phyloP scores from a whole-genome alignment of 129 eudicot species.

The Ambrosia artemisiifolia region DNA sequence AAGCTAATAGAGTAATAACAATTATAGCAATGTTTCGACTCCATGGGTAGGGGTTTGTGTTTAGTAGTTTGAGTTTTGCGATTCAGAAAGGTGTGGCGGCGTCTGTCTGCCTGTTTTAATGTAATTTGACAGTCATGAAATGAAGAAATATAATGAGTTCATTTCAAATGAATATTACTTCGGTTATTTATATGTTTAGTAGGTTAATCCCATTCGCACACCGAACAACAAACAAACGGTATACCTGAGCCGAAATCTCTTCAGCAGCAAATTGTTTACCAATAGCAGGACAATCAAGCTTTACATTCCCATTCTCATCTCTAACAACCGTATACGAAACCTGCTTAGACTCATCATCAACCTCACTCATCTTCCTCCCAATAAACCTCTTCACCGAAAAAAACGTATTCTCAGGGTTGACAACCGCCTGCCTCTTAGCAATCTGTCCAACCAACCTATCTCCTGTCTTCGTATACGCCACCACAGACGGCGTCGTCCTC shows the following conservation, averaged over 20 bases:
- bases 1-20: too few species aligned
- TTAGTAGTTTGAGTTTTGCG: too few species aligned
- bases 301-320: constrained; percentile 92
- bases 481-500: constrained; percentile 95
- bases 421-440: constrained; percentile 97
- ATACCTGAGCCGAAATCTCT: constrained; percentile 93
- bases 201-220: too few species aligned
- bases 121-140: too few species aligned
- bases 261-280: constrained; percentile 95
- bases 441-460: constrained; percentile 91
- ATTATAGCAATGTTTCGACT: too few species aligned
- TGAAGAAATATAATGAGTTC: too few species aligned
- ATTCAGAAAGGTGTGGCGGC: too few species aligned
- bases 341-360: constrained; percentile 90
- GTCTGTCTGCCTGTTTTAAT: too few species aligned
- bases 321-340: constrained; percentile 79
- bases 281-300: constrained; percentile 95
- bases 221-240: too few species aligned
- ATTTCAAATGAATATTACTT: too few species aligned
- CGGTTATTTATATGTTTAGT: too few species aligned
- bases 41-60: too few species aligned
- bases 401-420: constrained; percentile 87
- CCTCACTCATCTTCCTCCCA: constrained; percentile 97
- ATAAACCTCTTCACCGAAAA: constrained; percentile 89
- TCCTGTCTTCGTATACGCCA: constrained; percentile 84